Base-by-base conservation (phyloP, 2,329 filamentous ascomycete species). In the Westerdykella aurantiaca region DNA sequence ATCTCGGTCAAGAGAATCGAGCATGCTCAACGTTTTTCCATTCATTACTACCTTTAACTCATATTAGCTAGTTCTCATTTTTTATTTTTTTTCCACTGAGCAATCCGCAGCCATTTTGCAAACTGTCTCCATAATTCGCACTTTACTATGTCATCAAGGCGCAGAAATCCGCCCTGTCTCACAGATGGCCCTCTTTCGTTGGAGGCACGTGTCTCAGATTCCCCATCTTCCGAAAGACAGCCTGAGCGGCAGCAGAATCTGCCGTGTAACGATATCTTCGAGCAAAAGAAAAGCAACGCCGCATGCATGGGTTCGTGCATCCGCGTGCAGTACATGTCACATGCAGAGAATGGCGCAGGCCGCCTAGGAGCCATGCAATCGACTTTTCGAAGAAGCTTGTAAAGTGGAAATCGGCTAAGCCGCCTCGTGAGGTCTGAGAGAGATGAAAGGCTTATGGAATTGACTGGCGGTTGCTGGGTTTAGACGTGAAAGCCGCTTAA, bases 391-490 rank as follows among this genome's bases (percentile, higher is more conserved):
- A 38, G 22, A 22, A 38, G 37, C 17, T 22, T 38, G 16, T 6
- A 18, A 38, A n/a, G 7, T 14, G 33, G 33, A 14, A 3, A 14
- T 14, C n/a, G 33, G 17, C 17, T 14, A 18, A 14, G 65, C 54
- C 57, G 62, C 62, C 63, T 66, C 52, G 59, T 50, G 44, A 44
- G 34, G 47, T 53, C 57, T 56, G 39, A 35, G 39, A 46, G 14
- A 46, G 21, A 48, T 29, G 17, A 43, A 39, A 44, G 37, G 33
- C 17, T 41, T 25, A 22, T 14, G 37, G 17, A 49, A 61, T 50
- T 39, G 52, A 63, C 47, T 64, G 59, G 61, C 44, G 43, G 39
- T 45, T 60, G 58, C 57, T 59, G 50, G 56, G 60, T 51, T 57
- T 17, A 49, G 37, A 39, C 37, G 35, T 48, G 33, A 29, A 45